Base-by-base conservation (phyloP, 208 protist genomes). In the Wallacemonas collosoma region DNA sequence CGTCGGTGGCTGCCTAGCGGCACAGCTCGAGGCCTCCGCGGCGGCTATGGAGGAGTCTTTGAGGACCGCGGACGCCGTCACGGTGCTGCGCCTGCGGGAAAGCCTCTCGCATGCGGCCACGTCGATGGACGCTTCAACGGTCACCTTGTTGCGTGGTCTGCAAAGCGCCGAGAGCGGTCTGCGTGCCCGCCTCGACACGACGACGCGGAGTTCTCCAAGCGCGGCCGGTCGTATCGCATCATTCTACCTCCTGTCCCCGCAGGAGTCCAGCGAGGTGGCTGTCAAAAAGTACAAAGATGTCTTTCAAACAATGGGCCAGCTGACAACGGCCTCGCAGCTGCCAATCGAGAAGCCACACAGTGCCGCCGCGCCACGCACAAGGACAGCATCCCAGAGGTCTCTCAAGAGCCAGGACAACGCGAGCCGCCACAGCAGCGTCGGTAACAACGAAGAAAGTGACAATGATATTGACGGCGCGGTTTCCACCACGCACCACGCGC, bases 201-300 rank as follows among this genome's bases (percentile, higher is more conserved):
- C 26, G 26, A 26, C 26, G 26, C 26, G 26, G 26, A 26, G 26
- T 26, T 26, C 44, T 1, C 65, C 68, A 2, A 51, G 55, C 48
- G 43, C 51, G 9, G 70, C 75, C 44, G 74, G 67, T 4, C 66
- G 62, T 15, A 75, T 83, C 64, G 79, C 60, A 0, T 73, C 71
- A 47, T 83, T 83, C 43, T 72, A 74, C 44, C 45, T 83, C 47
- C 71, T 83, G 9, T 73, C 77, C 51, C 41, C 75, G 5, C 64
- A 73, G 38, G 75, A 65, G 11, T 65, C 66, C 2, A 79, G 77
- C 57, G 79, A 50, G 1, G 65, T 71, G 11, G 75, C 65, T 2
- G 60, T 83, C 11, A 7, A 40, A 26, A 69, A 83, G 61, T 80
- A 83, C 41, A 36, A 56, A 40, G 56, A 69, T 9, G 75, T 80